Base-by-base conservation (phyloP, 2,329 filamentous ascomycete genomes). In the Thermothelomyces thermophilus region DNA sequence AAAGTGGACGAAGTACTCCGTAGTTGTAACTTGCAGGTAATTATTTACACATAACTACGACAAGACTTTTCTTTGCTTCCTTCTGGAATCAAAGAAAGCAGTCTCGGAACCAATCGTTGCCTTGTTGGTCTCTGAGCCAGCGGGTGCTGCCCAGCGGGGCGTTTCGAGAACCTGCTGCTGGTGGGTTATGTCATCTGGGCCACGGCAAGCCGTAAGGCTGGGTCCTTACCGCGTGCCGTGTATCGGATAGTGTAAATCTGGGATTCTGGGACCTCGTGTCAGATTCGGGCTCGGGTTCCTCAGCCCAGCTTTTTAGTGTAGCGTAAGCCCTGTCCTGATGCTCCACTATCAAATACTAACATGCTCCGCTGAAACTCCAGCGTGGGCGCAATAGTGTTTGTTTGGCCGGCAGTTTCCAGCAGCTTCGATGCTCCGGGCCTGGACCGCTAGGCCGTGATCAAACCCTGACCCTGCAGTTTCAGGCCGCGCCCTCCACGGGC, bases 221-320 rank as follows among this genome's bases (percentile, higher is more conserved):
- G 51, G 50, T 50, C 45, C 52, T 56, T 51, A 45, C 50, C 55
- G 50, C 55, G 50, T 53, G 39, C 43, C 48, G 46, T n/a, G 30
- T 46, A 26, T 54, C 52, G 44, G 47, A 51, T 46, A 49, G n/a
- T n/a, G n/a, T n/a, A n/a, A n/a, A 40, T 52, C 49, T 45, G 20
- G 37, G 51, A 52, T 5, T 48, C 52, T 52, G 37, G 13, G 24
- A 37, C 39, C 20, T 50, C 53, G 48, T 49, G 52, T 51, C 47
- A 31, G 41, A 47, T 56, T 52, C 52, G 51, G 54, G 52, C 50
- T 41, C 24, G 30, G 42, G 40, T 9, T n/a, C 16, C 36, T 16
- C 11, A 10, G 20, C 30, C 16, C 17, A 19, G 19, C n/a, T 2
- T 11, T 16, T 7, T 9, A 28, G 9, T 19, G n/a, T n/a, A n/a